phyloP scores from a whole-genome alignment of 768 basidiomycete genomes.

The Coprinopsis sp. region DNA sequence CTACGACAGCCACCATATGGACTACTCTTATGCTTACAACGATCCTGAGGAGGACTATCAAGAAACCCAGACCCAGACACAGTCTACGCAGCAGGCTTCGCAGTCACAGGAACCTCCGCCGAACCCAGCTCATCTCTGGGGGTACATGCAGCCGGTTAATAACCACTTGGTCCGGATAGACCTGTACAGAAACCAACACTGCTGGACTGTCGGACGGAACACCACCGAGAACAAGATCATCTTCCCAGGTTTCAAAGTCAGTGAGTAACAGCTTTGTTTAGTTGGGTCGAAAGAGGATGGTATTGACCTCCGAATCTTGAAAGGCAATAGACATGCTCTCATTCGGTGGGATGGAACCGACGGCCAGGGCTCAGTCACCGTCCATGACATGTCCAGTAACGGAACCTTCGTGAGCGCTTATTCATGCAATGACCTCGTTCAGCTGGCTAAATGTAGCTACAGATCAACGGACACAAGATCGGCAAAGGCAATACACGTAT shows the following conservation, averaged over 20 bases:
- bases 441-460: constrained; percentile 1
- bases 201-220: constrained; percentile 54
- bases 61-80: constrained; percentile 35
- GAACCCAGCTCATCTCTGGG: constrained; percentile 53
- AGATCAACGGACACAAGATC: constrained; percentile 70
- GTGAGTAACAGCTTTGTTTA: constrained; percentile 37
- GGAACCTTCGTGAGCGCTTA: constrained; percentile 58
- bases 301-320: constrained; percentile 1
- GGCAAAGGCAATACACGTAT: constrained; percentile 51
- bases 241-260: constrained; percentile 70
- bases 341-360: constrained; percentile 58
- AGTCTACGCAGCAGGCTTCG: constrained; percentile 42
- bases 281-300: background rate
- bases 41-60: constrained; percentile 22
- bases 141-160: constrained; percentile 64
- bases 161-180: constrained; percentile 50
- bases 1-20: constrained; percentile 13
- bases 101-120: constrained; percentile 23
- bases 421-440: background rate
- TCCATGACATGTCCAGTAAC: constrained; percentile 62
- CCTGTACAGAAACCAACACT: constrained; percentile 49
- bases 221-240: constrained; percentile 44
- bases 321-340: constrained; percentile 55
- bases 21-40: constrained; percentile 22
- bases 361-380: constrained; percentile 36